Evolutionary conservation across 306 rosid species (phyloP).

Genomic region (peach (Prunus persica)): DNA sequence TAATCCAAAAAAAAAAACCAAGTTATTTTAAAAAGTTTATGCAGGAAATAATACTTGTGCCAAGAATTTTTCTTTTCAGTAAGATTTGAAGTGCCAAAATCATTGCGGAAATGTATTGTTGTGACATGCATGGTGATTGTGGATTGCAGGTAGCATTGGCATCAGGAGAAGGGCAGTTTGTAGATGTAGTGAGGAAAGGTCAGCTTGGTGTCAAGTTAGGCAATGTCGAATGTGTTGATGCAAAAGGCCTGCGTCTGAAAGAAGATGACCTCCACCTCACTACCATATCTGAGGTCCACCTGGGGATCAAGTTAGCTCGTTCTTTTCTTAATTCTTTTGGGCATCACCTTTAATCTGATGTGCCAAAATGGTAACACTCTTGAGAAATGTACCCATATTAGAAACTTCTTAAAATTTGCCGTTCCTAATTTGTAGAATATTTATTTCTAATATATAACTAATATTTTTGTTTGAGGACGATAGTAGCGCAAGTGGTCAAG

Average conservation of each 20-base stretch:
- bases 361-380: not conserved
- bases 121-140: not conserved
- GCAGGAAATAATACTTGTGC: too few relatives aligned
- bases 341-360: not conserved
- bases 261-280: conserved; percentile 59
- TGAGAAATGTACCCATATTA: not conserved
- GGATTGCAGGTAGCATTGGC: conserved; percentile 52
- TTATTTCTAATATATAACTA: too few relatives aligned
- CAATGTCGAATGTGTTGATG: conserved; percentile 49
- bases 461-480: too few relatives aligned
- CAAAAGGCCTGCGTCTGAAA: conserved; percentile 41
- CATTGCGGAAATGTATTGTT: too few relatives aligned
- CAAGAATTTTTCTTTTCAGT: too few relatives aligned
- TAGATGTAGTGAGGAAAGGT: conserved; percentile 48
- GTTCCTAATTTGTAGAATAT: too few relatives aligned
- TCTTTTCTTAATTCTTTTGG: conserved; percentile 26
- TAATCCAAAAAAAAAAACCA: too few relatives aligned
- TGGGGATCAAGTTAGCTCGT: conserved; percentile 47
- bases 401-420: not conserved
- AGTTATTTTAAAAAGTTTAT: too few relatives aligned
- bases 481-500: too few relatives aligned
- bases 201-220: conserved; percentile 37
- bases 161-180: conserved; percentile 58
- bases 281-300: conserved; percentile 40
- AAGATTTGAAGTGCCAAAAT: too few relatives aligned